phyloP scores from a whole-genome alignment of 177 flowering plant genomes.

The Telopea speciosissima region DNA sequence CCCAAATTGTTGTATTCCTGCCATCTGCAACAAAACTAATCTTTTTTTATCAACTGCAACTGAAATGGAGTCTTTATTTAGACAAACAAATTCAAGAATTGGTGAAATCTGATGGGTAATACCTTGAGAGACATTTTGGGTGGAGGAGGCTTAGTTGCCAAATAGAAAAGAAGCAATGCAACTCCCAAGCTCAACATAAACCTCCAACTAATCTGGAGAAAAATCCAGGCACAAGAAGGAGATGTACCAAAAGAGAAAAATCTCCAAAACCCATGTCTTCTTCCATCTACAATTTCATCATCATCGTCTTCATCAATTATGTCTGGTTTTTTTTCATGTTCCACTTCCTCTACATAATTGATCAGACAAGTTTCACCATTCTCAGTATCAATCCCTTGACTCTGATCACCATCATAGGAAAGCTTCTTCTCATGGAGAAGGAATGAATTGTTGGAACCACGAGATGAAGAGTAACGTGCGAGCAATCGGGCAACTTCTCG shows the following conservation, averaged over 20 bases:
- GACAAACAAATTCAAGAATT: too few species aligned
- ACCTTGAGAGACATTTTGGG: constrained; percentile 70
- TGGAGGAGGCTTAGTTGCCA: constrained; percentile 66
- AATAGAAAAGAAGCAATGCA: constrained; percentile 72
- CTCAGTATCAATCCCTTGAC: constrained; percentile 14
- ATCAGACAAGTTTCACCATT: constrained; percentile 16
- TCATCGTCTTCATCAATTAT: constrained; percentile 9
- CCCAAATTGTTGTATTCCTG: constrained; percentile 40
- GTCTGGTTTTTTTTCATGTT: not conserved
- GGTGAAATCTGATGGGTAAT: not conserved
- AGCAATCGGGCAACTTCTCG: constrained; percentile 23
- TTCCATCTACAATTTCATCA: constrained; percentile 14
- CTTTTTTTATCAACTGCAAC: too few species aligned
- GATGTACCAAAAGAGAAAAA: constrained; percentile 39
- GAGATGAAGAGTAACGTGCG: constrained; percentile 68
- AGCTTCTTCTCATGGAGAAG: constrained; percentile 36
- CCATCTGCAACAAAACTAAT: constrained; percentile 34
- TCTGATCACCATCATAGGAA: constrained; percentile 17
- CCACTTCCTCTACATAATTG: constrained; percentile 9
- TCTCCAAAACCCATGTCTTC: constrained; percentile 29
- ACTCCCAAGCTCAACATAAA: constrained; percentile 44
- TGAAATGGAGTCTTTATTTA: too few species aligned
- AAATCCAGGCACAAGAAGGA: constrained; percentile 45
- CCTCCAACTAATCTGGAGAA: constrained; percentile 64
- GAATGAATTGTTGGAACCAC: constrained; percentile 52